phyloP scores from a whole-genome alignment of 495 filamentous ascomycete species.

The Penicillium turbatum region DNA sequence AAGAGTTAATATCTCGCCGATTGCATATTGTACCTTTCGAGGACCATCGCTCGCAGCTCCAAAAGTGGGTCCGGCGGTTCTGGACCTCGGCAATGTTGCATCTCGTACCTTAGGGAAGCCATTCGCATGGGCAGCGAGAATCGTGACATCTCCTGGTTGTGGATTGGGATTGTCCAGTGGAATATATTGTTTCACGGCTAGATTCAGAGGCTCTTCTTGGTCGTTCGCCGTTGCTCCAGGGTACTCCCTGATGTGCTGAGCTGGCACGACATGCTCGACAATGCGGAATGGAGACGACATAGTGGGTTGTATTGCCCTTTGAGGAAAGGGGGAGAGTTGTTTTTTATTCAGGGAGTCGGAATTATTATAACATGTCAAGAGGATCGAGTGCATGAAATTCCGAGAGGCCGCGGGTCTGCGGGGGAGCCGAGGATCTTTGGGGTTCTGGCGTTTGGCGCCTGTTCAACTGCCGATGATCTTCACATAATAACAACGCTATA shows the following conservation, averaged over 20 bases:
- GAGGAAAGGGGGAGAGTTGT: background rate
- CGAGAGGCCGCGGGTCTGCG: constrained; percentile 10
- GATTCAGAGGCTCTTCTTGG: constrained; percentile 58
- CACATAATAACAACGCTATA: no score
- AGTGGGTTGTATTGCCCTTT: background rate
- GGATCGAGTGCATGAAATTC: background rate
- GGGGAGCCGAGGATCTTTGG: constrained; percentile 5
- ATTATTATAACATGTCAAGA: background rate
- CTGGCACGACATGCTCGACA: constrained; percentile 58
- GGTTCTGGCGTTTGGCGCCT: background rate
- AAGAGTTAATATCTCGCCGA: background rate
- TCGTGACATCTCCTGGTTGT: constrained; percentile 69
- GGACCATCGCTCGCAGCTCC: background rate
- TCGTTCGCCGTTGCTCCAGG: constrained; percentile 55
- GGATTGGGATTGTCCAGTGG: constrained; percentile 62
- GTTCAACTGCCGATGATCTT: constrained; percentile 4
- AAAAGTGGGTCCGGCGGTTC: background rate
- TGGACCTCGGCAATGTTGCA: background rate
- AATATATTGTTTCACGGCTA: constrained; percentile 81
- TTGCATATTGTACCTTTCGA: background rate
- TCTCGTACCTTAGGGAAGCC: constrained; percentile 74
- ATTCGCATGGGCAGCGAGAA: constrained; percentile 81
- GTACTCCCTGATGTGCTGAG: constrained; percentile 72
- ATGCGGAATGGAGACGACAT: constrained; percentile 45
- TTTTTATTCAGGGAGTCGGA: background rate